Conservation (phyloP, 2,329 filamentous ascomycete genomes). For the Xylaria sp. region DNA sequence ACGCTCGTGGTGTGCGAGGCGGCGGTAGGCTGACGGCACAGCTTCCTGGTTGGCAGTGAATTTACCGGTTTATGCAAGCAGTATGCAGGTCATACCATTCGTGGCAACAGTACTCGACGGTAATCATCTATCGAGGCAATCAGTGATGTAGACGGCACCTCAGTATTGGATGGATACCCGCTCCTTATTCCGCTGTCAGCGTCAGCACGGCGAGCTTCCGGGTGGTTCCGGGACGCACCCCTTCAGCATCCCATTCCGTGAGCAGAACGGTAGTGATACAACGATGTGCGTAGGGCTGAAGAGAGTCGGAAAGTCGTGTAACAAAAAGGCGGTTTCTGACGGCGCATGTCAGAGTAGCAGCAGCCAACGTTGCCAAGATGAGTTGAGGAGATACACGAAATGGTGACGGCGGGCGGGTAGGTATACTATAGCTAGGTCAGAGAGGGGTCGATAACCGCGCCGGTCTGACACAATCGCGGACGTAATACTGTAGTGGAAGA, state of each 20-base stretch:
- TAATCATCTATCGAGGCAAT: not conserved
- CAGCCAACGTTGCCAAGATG: constrained; percentile 24
- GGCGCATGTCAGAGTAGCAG: constrained; percentile 28
- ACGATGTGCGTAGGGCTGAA: constrained; percentile 29
- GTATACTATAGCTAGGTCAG: no score
- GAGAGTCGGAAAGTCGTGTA: constrained; percentile 27
- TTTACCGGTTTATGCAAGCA: constrained; percentile 12
- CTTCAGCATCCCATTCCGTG: not conserved
- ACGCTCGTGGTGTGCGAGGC: not conserved
- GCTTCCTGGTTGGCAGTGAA: not conserved
- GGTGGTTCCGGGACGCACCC: constrained; percentile 13
- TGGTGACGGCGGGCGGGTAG: not conserved
- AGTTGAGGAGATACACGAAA: constrained; percentile 5
- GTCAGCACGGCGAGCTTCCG: constrained; percentile 15
- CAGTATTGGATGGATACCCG: not conserved
- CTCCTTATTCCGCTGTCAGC: constrained; percentile 6
- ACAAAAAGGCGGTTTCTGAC: constrained; percentile 15
- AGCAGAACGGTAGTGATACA: constrained; percentile 23
- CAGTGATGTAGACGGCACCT: not conserved
- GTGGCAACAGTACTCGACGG: not conserved
- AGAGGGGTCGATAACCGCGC: constrained; percentile 8
- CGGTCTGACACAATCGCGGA: constrained; percentile 18
- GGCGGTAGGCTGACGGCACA: constrained; percentile 6
- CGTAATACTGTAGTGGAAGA: constrained; percentile 6
- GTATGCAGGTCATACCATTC: constrained; percentile 19